A percentile compares a stretch with the other conserved stretches of the same genome.
Evolutionary conservation across 192 early-diverging fungal genomes (phyloP).

Genomic region (Gonapodya sp.): DNA sequence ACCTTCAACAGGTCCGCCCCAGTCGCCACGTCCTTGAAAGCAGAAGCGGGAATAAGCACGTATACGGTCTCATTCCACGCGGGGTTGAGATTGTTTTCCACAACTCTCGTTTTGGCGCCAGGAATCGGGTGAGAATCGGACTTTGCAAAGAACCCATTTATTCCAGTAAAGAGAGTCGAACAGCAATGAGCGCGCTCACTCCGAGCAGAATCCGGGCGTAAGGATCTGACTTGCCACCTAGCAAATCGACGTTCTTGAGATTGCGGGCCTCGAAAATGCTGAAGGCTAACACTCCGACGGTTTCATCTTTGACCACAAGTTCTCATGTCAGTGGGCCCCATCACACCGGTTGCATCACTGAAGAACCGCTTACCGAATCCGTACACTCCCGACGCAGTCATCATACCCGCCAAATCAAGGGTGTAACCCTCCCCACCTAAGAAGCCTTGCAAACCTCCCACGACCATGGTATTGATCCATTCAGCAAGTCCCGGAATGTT

Average conservation of each 20-base stretch:
- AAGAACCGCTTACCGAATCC: not conserved
- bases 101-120: not conserved
- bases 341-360: too few species aligned
- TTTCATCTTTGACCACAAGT: conserved; percentile 51
- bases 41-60: conserved; percentile 60
- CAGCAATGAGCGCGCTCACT: conserved; percentile 53
- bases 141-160: conserved; percentile 25
- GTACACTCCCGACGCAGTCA: not conserved
- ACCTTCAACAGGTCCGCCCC: conserved; percentile 60
- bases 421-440: not conserved
- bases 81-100: conserved; percentile 52
- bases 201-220: conserved; percentile 66
- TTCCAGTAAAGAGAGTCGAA: conserved; percentile 42
- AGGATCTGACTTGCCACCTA: conserved; percentile 79
- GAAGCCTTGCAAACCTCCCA: not conserved
- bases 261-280: conserved; percentile 68
- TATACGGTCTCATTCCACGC: conserved; percentile 74
- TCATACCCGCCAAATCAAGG: not conserved
- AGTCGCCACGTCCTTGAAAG: conserved; percentile 16
- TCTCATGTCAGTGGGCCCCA: too few species aligned
- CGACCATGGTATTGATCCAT: not conserved
- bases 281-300: conserved; percentile 78
- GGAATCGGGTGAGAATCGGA: not conserved
- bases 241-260: conserved; percentile 76
- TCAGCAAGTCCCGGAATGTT: not conserved